Evolutionary conservation across 805 yeast genomes (phyloP), one percentile per base, ranked within the genome.

Genomic region (Candida ulmi): DNA sequence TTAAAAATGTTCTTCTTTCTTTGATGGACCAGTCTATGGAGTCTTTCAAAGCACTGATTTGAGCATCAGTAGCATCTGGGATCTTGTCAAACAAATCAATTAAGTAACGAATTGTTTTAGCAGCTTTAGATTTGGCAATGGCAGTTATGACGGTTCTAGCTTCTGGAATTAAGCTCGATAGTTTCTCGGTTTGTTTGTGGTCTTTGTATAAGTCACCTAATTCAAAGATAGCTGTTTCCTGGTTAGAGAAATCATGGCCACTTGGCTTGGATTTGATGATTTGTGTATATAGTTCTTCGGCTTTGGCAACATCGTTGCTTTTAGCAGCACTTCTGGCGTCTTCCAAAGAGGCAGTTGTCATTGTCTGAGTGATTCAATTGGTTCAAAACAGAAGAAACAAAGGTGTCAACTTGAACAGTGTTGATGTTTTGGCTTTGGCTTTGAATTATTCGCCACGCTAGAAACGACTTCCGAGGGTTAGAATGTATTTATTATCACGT

Each of bases 71-170:
- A 4, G 82, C 72, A 47, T 70, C 69, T 30, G 78, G 83, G 48
- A 80, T 74, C 18, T 59, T 57, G 43, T 86, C 90, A 53, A 86
- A 78, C 45, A 77, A 67, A 55, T 91, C 98, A 51, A 93, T 80
- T 56, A 93, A 70, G 30, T 78, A 72, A 53, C 82, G 83, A 50
- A 91, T 81, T 40, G 91, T 84, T 61, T 91, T 93, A 17, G 98
- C 95, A 8, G 95, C 84, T 62, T 93, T 93, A 13, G 96, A 85
- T 65, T 93, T 93, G 35, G 98, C 96, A 55, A 86, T 78, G 26
- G 76, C 74, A 39, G 81, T 76, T 70, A 88, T 80, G n/a, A 80
- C 75, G 8, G 64, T 66, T 51, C 93, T 76, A 1, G 95, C 80
- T 30, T 76, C 71, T 11, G 78, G 69, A 29, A 93, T 77, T 53